phyloP scores from a whole-genome alignment of 2,329 filamentous ascomycete genomes.

The Aspergillus novoparasiticus region DNA sequence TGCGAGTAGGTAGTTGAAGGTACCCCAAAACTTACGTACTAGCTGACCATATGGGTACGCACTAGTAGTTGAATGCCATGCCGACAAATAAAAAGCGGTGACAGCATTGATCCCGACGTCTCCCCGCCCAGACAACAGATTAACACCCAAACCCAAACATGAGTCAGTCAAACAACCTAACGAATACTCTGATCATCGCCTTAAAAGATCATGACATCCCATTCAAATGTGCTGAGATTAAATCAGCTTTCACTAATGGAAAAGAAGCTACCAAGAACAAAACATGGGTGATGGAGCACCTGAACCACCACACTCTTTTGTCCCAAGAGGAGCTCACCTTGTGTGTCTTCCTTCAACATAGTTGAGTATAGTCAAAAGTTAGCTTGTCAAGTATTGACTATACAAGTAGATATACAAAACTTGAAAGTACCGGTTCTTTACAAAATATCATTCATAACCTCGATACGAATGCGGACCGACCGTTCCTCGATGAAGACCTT shows the following conservation, averaged over 20 bases:
- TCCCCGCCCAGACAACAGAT: constrained; percentile 2
- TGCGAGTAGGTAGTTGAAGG: neutral
- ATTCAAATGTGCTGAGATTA: constrained; percentile 31
- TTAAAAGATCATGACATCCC: constrained; percentile 35
- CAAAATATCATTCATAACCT: constrained; percentile 30
- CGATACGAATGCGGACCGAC: constrained; percentile 35
- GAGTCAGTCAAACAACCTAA: constrained; percentile 18
- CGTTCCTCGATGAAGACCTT: constrained; percentile 44
- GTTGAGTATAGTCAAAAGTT: neutral
- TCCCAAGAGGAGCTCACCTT: constrained; percentile 43
- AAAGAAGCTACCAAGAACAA: constrained; percentile 20
- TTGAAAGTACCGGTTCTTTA: constrained; percentile 36
- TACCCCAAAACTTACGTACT: neutral
- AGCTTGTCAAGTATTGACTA: neutral
- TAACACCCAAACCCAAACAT: constrained; percentile 17
- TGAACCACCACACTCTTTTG: constrained; percentile 38
- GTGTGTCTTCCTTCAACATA: constrained; percentile 25
- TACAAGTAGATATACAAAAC: constrained; percentile 33
- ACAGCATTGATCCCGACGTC: neutral
- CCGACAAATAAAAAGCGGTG: neutral
- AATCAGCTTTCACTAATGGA: constrained; percentile 29
- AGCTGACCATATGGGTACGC: neutral
- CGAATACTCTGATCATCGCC: constrained; percentile 26
- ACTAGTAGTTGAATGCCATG: neutral
- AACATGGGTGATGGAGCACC: constrained; percentile 37